Conservation (phyloP, 371 early-diverging fungal species). For the Zopfochytrium polystomum region DNA sequence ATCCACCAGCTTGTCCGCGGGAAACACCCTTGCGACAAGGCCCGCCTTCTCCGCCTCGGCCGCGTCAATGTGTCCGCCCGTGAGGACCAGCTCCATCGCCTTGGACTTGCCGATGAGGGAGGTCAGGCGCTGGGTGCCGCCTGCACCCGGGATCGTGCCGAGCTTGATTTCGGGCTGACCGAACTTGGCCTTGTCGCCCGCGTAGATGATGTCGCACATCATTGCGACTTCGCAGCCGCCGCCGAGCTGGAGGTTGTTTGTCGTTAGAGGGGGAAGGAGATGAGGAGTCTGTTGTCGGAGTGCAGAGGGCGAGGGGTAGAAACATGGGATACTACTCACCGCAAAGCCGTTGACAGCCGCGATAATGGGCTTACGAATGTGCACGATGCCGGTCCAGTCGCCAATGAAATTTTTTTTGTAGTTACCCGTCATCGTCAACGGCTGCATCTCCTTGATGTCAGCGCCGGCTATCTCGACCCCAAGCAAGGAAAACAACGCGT, state of each 20-base stretch:
- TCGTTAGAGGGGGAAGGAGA: slow-evolving; percentile 12
- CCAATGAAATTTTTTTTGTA: slow-evolving; percentile 88
- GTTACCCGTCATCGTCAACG: slow-evolving; percentile 76
- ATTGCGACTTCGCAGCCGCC: slow-evolving; percentile 98
- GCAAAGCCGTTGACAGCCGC: slow-evolving; percentile 98
- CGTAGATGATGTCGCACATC: slow-evolving; percentile 97
- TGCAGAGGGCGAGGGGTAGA: not conserved
- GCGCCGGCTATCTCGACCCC: slow-evolving; percentile 77
- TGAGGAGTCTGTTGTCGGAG: not conserved
- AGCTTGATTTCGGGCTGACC: slow-evolving; percentile 98
- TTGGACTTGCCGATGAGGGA: slow-evolving; percentile 96
- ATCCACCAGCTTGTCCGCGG: slow-evolving; percentile 81
- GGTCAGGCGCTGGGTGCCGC: slow-evolving; percentile 73
- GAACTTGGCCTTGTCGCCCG: slow-evolving; percentile 94
- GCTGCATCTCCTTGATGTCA: slow-evolving; percentile 98
- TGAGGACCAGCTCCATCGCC: slow-evolving; percentile 95
- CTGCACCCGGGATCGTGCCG: slow-evolving; percentile 85
- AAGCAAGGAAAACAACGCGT: not conserved
- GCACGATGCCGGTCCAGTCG: slow-evolving; percentile 89
- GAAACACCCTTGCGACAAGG: slow-evolving; percentile 88
- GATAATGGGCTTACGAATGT: slow-evolving; percentile 91
- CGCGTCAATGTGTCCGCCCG: slow-evolving; percentile 84
- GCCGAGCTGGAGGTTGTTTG: slow-evolving; percentile 65
- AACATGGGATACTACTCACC: slow-evolving; percentile 47
- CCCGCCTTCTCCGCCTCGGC: slow-evolving; percentile 82